Evolutionary conservation across 73 alveolate genomes (phyloP).

Genomic region (Tetrahymena thermophila): DNA sequence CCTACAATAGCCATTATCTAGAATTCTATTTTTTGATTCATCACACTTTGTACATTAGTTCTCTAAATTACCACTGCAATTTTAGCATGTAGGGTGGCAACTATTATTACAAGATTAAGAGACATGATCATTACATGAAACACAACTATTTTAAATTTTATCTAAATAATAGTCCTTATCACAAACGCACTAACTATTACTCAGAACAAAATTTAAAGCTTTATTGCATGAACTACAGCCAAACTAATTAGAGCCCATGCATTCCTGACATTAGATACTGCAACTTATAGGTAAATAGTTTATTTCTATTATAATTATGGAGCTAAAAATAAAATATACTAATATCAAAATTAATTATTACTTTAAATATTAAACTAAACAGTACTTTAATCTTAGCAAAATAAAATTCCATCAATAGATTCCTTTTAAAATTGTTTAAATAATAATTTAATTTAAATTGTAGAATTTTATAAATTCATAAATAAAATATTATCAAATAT

Average conservation of each 20-base stretch:
- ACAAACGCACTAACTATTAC: not conserved
- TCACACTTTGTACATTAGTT: not conserved
- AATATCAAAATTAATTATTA: no score
- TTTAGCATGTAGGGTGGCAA: not conserved
- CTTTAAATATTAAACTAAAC: not conserved
- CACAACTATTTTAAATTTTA: not conserved
- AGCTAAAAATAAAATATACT: no score
- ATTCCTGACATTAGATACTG: not conserved
- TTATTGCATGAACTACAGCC: not conserved
- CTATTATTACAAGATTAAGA: not conserved
- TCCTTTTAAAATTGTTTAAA: not conserved
- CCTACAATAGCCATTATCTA: not conserved
- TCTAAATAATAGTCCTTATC: not conserved
- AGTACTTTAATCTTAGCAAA: not conserved
- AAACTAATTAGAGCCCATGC: not conserved
- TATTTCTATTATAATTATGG: not conserved
- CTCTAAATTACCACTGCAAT: not conserved
- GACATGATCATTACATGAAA: not conserved
- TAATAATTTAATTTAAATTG: no score
- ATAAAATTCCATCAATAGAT: not conserved
- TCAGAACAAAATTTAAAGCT: not conserved
- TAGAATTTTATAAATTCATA: no score
- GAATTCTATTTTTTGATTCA: not conserved
- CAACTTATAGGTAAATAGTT: not conserved
- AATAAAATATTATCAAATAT: no score